Evolutionary conservation across 2,329 filamentous ascomycete species (phyloP), one percentile per base, ranked within the genome.

Genomic region (Fusarium sacchari): DNA sequence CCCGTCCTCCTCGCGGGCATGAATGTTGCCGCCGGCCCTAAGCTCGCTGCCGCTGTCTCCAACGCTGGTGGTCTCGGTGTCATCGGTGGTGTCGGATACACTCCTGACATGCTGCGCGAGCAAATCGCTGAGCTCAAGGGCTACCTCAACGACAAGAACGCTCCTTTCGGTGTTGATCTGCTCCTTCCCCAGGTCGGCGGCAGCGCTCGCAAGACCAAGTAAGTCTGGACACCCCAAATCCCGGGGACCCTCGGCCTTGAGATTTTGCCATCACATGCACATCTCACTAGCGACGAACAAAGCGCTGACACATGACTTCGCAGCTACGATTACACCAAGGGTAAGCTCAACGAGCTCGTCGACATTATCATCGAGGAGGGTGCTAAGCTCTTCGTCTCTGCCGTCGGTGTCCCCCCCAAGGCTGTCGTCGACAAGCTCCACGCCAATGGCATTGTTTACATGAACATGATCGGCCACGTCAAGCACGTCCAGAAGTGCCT

Each of bases 381-480:
- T 75, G 93, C 95, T 70, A 95, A 91, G 84, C 91, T 99, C 68
- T 99, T 99, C 86, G 96, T 99, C 79, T 98, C 94, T 59, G 96
- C 96, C 79, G 95, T 99, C 82, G 96, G 96, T 80, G 93, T 98
- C 32, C 95, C 96, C 47, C 94, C 96, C 76, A 94, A 94, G 85
- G 86, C 89, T 77, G 92, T 98, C 67, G 95, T 99, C 79, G 95
- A 98, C 76, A 93, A 90, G 81, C 91, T 99, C 52, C 96, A 99
- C 89, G 89, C 91, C 81, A 86, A 91, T 80, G 95, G 95, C 76
- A 90, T 99, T 77, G 89, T 97, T 76, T 97, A 97, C 89, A 98
- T 98, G 96, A 99, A 99, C 92, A 99, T 99, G 96, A 95, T 99
- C 82, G 96, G 96, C 76, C 96, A 99, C 89, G 96, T 96, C 81